Evolutionary conservation across 345 rosid species (phyloP), one percentile per base, ranked within the genome.

Genomic region (Euphorbia lathyris): DNA sequence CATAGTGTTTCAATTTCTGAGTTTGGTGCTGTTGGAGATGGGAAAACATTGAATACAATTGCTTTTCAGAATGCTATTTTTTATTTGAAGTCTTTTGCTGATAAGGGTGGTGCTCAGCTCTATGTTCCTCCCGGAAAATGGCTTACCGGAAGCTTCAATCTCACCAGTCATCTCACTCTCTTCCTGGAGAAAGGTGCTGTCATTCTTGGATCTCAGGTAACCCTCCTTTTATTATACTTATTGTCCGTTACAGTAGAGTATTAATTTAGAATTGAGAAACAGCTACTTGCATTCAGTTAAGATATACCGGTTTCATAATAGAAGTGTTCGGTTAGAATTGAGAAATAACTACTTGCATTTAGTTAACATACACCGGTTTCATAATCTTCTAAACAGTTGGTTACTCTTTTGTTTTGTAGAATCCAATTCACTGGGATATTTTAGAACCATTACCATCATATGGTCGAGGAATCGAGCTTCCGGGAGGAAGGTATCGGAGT

Each of bases 51-150:
- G 70, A 94, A 91, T 70, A 91, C 97, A 14, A 63, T 94, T 52
- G 95, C 99, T 34, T 91, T 94, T 69, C 96, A 91, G 36, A 94
- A 94, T 75, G 98, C 98, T 58, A 80, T 94, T 66, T 94, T 94
- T 83, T 94, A 91, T 75, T 89, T 90, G 29, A 94, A 94, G 81
- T 94, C 98, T 0, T 94, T 94, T 56, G 92, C 97, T 0, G 97
- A 94, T 71, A 94, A 94, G 76, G 98, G 98, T 16, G 98, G 98
- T 27, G 99, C 98, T 53, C 96, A 94, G 85, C 96, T 94, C 30
- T 94, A 94, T 50, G 90, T 94, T 53, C 96, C 98, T 0, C 86
- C 96, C 0, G 98, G 98, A 32, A 84, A 82, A 78, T 94, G 96
- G 97, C 95, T 94, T 29, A 91, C 97, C 0, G 99, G 96, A 66